Conservation (phyloP, 768 basidiomycete species). For the Strobilomyces dryophilus region DNA sequence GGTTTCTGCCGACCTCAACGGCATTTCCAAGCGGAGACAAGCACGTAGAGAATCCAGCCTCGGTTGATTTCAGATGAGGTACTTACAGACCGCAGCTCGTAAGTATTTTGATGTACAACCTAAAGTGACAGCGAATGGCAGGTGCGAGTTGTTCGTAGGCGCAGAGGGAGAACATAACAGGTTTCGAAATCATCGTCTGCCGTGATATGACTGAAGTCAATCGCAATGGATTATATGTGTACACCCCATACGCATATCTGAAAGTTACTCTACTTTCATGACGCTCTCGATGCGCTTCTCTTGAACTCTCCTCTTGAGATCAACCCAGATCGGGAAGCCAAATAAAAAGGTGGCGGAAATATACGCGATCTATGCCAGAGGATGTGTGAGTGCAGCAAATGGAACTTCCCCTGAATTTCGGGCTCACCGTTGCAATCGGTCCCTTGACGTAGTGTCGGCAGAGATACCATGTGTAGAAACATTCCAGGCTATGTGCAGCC, state of each 20-base stretch:
- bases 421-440: conserved; percentile 15
- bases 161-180: too few relatives aligned
- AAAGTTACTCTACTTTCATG: conserved; percentile 59
- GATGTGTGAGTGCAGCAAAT: background rate
- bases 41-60: too few relatives aligned
- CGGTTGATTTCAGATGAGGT: too few relatives aligned
- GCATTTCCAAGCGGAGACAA: too few relatives aligned
- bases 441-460: conserved; percentile 28
- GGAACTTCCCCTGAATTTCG: background rate
- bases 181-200: too few relatives aligned
- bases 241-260: background rate
- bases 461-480: conserved; percentile 27
- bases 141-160: too few relatives aligned
- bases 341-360: conserved; percentile 44
- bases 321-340: conserved; percentile 53
- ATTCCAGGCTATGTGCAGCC: conserved; percentile 22
- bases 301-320: conserved; percentile 58
- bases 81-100: too few relatives aligned
- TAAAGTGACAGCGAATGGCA: too few relatives aligned
- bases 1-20: too few relatives aligned
- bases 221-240: too few relatives aligned
- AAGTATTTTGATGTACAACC: too few relatives aligned
- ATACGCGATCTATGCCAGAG: conserved; percentile 44
- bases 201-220: too few relatives aligned
- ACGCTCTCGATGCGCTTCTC: conserved; percentile 72